A percentile compares a stretch with the other conserved stretches of the same genome.
Conservation (phyloP, 1,139 yeast genomes). For the Yamadazyma diddensiae region DNA sequence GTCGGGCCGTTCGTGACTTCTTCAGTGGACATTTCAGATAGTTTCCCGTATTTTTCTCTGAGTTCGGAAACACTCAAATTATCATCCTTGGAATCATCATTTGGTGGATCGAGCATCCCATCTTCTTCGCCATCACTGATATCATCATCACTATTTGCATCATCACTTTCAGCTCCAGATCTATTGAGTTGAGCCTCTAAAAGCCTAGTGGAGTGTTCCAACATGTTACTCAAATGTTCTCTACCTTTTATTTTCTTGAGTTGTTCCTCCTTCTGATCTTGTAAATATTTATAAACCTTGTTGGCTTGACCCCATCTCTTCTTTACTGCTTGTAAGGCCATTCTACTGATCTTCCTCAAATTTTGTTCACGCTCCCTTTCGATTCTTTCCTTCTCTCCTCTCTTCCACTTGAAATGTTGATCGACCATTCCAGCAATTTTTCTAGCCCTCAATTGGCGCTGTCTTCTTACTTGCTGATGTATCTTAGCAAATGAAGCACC, state of each 20-base stretch:
- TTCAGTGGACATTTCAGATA: conserved; percentile 27
- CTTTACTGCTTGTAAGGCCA: conserved; percentile 79
- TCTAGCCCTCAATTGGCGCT: conserved; percentile 65
- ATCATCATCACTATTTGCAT: conserved; percentile 15
- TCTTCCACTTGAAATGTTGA: conserved; percentile 77
- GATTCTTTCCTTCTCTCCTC: conserved; percentile 85
- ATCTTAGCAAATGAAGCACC: conserved; percentile 71
- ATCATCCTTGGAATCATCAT: conserved; percentile 42
- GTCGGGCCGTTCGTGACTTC: conserved; percentile 14
- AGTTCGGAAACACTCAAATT: conserved; percentile 65
- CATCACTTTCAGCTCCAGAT: conserved; percentile 23
- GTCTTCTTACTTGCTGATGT: conserved; percentile 63
- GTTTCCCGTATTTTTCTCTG: conserved; percentile 54
- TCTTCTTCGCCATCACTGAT: conserved; percentile 23
- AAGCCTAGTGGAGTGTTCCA: conserved; percentile 87
- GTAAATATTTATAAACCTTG: conserved; percentile 64
- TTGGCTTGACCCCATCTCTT: conserved; percentile 91
- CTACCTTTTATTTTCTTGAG: conserved; percentile 76
- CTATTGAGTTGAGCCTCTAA: conserved; percentile 76
- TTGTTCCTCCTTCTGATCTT: conserved; percentile 59
- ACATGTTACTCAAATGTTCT: conserved; percentile 81
- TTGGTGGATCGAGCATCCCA: too few species aligned
- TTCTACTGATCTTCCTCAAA: conserved; percentile 66
- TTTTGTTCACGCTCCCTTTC: conserved; percentile 68
- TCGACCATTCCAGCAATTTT: conserved; percentile 83